A percentile compares a stretch with the other conserved stretches of the same genome.
Evolutionary conservation across 495 filamentous ascomycete species (phyloP).

Genomic region (Penicillium herquei): DNA sequence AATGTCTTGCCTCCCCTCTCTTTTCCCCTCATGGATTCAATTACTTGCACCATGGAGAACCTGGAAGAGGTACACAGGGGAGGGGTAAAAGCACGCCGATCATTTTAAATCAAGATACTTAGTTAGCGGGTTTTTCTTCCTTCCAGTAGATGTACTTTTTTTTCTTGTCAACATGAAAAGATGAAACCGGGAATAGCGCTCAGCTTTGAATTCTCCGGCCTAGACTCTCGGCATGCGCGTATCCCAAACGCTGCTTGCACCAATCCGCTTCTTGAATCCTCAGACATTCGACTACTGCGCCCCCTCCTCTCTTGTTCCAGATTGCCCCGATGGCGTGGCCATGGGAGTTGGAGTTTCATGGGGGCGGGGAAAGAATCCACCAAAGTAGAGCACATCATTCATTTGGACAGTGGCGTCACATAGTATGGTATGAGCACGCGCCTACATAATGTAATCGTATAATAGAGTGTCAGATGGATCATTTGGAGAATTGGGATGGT

Average conservation of each 20-base stretch:
- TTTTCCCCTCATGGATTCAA: too few relatives aligned
- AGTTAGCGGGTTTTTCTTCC: too few relatives aligned
- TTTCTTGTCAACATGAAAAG: background rate
- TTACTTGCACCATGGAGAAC: too few relatives aligned
- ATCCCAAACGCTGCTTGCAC: slow-evolving; percentile 3
- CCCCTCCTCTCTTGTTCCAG: background rate
- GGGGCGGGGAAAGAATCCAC: background rate
- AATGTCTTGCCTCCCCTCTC: too few relatives aligned
- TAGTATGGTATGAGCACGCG: too few relatives aligned
- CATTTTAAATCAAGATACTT: too few relatives aligned
- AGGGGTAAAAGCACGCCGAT: too few relatives aligned
- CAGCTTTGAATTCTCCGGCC: background rate
- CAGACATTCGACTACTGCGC: background rate
- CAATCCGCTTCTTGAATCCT: slow-evolving; percentile 1
- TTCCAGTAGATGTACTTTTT: background rate
- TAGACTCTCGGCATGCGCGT: slow-evolving; percentile 8
- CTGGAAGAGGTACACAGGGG: too few relatives aligned
- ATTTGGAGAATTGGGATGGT: too few relatives aligned
- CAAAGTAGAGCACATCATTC: slow-evolving; percentile 23
- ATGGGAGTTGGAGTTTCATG: background rate
- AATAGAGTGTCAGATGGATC: too few relatives aligned
- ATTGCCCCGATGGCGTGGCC: slow-evolving; percentile 5
- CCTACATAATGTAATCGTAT: too few relatives aligned
- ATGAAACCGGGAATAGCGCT: background rate
- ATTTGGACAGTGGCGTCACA: slow-evolving; percentile 16